phyloP scores from a whole-genome alignment of 768 basidiomycete species.

The Mycena epipterygia region DNA sequence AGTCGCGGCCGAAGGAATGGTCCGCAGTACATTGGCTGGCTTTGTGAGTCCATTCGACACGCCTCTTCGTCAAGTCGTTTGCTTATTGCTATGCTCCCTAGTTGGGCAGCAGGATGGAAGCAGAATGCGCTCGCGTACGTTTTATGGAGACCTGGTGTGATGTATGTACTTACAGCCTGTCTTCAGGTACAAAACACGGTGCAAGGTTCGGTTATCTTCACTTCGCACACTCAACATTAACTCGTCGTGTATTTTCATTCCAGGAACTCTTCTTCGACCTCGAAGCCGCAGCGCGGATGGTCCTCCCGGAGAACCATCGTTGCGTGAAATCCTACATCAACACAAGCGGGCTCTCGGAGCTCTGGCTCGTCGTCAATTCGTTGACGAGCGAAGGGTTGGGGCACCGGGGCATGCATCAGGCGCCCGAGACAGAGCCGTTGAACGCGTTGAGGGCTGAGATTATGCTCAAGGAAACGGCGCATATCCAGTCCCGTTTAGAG shows the following conservation, averaged over 20 bases:
- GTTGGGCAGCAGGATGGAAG: slow-evolving; percentile 46
- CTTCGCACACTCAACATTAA: too few relatives aligned
- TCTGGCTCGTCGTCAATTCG: slow-evolving; percentile 34
- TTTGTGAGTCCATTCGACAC: slow-evolving; percentile 17
- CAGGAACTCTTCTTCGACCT: slow-evolving; percentile 24
- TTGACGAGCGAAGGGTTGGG: slow-evolving; percentile 9
- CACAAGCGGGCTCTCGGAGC: slow-evolving; percentile 33
- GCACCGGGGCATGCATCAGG: too few relatives aligned
- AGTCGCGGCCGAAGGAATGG: slow-evolving; percentile 40
- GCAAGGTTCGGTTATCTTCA: too few relatives aligned
- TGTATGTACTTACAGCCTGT: background rate
- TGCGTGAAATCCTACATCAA: slow-evolving; percentile 32
- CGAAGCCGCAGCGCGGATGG: slow-evolving; percentile 29
- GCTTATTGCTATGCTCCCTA: too few relatives aligned
- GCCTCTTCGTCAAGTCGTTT: too few relatives aligned
- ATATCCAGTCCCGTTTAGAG: slow-evolving; percentile 23
- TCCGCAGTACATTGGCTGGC: slow-evolving; percentile 40
- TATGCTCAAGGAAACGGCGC: slow-evolving; percentile 25
- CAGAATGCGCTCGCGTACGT: slow-evolving; percentile 41
- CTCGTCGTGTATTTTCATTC: too few relatives aligned
- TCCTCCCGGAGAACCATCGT: slow-evolving; percentile 31
- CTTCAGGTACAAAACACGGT: slow-evolving; percentile 26
- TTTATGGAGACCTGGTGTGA: background rate
- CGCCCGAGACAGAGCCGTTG: slow-evolving; percentile 19
- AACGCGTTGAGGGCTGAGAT: slow-evolving; percentile 23